phyloP scores from a whole-genome alignment of 805 yeast genomes.

The Ogataea nitratoaversa region DNA sequence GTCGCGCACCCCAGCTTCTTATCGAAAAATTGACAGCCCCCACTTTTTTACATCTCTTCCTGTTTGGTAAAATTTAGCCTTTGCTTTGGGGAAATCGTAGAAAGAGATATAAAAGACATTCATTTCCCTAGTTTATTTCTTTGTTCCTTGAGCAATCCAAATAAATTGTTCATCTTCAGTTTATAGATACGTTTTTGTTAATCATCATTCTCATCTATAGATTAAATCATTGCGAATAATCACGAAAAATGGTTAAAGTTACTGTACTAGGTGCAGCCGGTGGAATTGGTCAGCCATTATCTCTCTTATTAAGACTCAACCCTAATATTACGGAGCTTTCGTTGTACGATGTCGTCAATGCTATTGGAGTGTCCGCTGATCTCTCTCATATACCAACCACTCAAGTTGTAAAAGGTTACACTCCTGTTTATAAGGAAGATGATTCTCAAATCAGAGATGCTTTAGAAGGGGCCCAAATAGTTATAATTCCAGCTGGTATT shows the following conservation, averaged over 20 bases:
- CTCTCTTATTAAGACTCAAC: constrained; percentile 71
- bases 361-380: constrained; percentile 87
- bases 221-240: neutral
- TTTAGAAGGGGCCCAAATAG: constrained; percentile 43
- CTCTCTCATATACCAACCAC: constrained; percentile 60
- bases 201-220: no score
- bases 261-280: constrained; percentile 89
- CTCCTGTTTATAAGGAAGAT: constrained; percentile 27
- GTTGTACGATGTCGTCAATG: constrained; percentile 78
- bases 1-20: neutral
- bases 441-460: constrained; percentile 36
- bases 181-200: no score
- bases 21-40: no score
- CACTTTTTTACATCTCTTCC: no score
- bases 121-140: no score
- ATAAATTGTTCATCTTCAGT: no score
- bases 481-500: constrained; percentile 57
- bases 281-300: constrained; percentile 91
- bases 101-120: no score
- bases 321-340: constrained; percentile 62
- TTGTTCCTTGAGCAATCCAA: no score
- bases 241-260: constrained; percentile 47
- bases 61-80: no score
- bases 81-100: no score
- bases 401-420: constrained; percentile 22